These are phyloP conservation scores for Oidiodendron maius DNA, from an alignment of 495 filamentous ascomycete species.

Conservation along the genomic window DNA sequence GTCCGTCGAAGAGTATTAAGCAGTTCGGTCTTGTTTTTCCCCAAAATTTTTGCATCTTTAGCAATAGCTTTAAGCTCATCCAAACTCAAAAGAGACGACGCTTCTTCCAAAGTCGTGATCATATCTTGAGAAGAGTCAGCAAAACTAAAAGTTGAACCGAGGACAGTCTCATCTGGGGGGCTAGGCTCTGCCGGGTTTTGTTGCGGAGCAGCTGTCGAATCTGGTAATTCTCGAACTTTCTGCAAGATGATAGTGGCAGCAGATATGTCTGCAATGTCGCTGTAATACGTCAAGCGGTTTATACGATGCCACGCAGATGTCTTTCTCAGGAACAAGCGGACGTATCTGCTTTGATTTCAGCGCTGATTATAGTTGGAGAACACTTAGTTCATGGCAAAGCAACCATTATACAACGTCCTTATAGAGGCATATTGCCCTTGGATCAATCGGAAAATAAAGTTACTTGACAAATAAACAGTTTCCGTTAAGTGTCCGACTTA, in stretches of 20 bases:
- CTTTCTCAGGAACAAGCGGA: conserved; percentile 90
- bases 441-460: not conserved
- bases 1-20: conserved; percentile 61
- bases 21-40: conserved; percentile 84
- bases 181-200: conserved; percentile 41
- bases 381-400: no score
- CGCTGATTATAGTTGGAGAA: not conserved
- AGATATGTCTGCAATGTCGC: conserved; percentile 72
- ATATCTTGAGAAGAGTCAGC: conserved; percentile 68
- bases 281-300: conserved; percentile 66
- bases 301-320: conserved; percentile 92
- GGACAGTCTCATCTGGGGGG: conserved; percentile 37
- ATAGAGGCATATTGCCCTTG: no score
- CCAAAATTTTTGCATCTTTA: conserved; percentile 80
- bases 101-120: conserved; percentile 80
- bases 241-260: conserved; percentile 56
- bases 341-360: conserved; percentile 53
- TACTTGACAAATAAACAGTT: not conserved
- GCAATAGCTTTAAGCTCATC: conserved; percentile 84
- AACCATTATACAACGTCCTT: no score
- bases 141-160: conserved; percentile 59
- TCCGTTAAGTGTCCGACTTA: conserved; percentile 3
- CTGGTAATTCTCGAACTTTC: conserved; percentile 32
- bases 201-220: conserved; percentile 22
- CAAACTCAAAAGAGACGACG: conserved; percentile 68